Evolutionary conservation across 352 stramenopile genomes (phyloP), one percentile per base, ranked within the genome.

Genomic region (Globisporangium heterothallicum): DNA sequence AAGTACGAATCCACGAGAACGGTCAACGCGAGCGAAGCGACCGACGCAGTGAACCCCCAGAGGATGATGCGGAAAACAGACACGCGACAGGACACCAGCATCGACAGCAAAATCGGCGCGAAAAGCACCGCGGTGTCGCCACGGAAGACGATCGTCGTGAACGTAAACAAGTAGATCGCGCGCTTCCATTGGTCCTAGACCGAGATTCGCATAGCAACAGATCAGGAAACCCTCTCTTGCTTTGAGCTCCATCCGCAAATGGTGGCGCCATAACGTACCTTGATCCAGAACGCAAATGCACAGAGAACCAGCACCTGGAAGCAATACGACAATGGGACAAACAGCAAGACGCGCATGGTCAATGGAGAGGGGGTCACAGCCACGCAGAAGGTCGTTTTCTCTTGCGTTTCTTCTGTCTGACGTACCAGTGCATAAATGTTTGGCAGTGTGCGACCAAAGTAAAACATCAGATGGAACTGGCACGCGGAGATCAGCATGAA

Each of bases 381-480:
- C 30, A n/a, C 18, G 10, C 24, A 21, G 14, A 46, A 38, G 36
- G 2, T 8, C 30, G 16, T 36, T 43, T 24, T n/a, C n/a, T n/a
- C n/a, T n/a, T n/a, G n/a, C n/a, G n/a, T n/a, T n/a, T n/a, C n/a
- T n/a, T n/a, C n/a, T n/a, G n/a, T n/a, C n/a, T n/a, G n/a, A n/a
- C n/a, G 29, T 36, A 93, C 80, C 61, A 99, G 66, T 24, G 97
- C 97, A 69, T 98, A 99, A 13, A 85, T 92, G 72, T 99, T 99
- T 16, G 97, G 97, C 38, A 99, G 76, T 36, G 97, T 97, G 26
- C 97, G 85, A 38, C 81, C 91, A 16, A 97, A 77, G 74, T 99
- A 99, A 69, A 98, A 99, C 35, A 97, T 76, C 1, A 99, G 72
- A 68, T 99, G 97, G 68, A 99, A 99, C 70, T 99, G 96, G 50